Base-by-base conservation (phyloP, 2,329 filamentous ascomycete genomes). In the Neofusicoccum cordaticola region DNA sequence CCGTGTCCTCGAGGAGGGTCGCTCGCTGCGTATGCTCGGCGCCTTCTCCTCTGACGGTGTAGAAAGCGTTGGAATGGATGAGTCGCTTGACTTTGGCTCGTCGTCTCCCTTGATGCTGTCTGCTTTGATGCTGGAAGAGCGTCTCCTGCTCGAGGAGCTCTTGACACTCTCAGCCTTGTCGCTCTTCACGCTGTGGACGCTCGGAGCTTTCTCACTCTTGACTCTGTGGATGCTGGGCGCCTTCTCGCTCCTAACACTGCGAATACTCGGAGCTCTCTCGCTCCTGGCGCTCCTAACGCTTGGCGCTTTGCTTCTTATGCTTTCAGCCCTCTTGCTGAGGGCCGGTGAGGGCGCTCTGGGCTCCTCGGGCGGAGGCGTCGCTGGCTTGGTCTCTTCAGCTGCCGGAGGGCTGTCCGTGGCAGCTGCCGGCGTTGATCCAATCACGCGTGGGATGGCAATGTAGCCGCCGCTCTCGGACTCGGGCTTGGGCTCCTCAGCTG, bases 141-240 rank as follows among this genome's bases (percentile, higher is more conserved):
- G 27, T 31, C 27, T 31, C 6, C 27, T 8, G 19, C 62, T 58
- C n/a, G 62, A 53, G 0, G 51, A 45, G 34, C 52, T 53, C 50
- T 53, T 65, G 27, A 60, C 27, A n/a, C 62, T 58, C 13, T 52
- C 61, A 9, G 61, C 47, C 45, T 64, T 64, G 37, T 39, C 15
- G 37, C 52, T 60, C n/a, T 44, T 42, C 27, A 5, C 27, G 6
- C 27, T 31, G 27, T 31, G 4, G 27, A 31, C 27, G 27, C 27
- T 31, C 27, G 27, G 27, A 31, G 27, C 27, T 7, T 31, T 31
- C 27, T 31, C 27, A 31, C 27, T 31, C 27, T 31, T 31, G 27
- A 5, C 27, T 1, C 27, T 31, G 6, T 31, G 27, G n/a, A 45
- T 15, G 42, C 57, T 61, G n/a, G 22, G 41, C 11, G 56, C 41